Evolutionary conservation across 2,329 filamentous ascomycete genomes (phyloP).

Genomic region (Penicillium sumatraense): DNA sequence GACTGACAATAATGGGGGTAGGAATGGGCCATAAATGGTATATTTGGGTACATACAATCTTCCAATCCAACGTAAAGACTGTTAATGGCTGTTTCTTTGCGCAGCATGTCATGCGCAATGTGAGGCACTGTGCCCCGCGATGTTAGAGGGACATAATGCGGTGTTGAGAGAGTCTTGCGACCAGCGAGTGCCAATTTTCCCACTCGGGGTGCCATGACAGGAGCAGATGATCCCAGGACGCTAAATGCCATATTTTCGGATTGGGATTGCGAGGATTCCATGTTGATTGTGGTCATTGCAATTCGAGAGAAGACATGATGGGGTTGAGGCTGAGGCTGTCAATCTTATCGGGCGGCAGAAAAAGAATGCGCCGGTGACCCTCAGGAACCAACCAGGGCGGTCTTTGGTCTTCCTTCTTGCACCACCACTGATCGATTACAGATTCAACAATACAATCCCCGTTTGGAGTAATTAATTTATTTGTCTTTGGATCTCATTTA

Average conservation of each 20-base stretch:
- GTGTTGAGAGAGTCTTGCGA: conserved; percentile 75
- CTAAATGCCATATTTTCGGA: conserved; percentile 45
- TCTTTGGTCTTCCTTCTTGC: not conserved
- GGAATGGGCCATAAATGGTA: not conserved
- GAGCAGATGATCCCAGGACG: conserved; percentile 37
- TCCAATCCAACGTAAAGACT: conserved; percentile 84
- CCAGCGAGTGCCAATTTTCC: conserved; percentile 67
- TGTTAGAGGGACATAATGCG: conserved; percentile 77
- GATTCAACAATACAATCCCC: not conserved
- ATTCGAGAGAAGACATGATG: conserved; percentile 8
- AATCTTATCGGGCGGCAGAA: conserved; percentile 27
- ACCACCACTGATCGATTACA: not conserved
- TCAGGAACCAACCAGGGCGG: not conserved
- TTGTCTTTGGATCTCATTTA: too few species aligned
- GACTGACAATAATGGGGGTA: not conserved
- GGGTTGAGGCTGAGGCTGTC: not conserved
- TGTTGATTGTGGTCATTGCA: conserved; percentile 26
- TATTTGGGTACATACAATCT: conserved; percentile 74
- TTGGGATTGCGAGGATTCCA: conserved; percentile 32
- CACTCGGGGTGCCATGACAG: conserved; percentile 61
- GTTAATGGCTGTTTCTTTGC: conserved; percentile 65
- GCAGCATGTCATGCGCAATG: conserved; percentile 81
- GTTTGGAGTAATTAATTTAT: too few species aligned
- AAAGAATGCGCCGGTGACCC: conserved; percentile 4
- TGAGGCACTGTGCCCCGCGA: conserved; percentile 88